A percentile compares a stretch with the other conserved stretches of the same genome.
Evolutionary conservation across 345 rosid genomes (phyloP).

Genomic region (Moricandia arvensis): DNA sequence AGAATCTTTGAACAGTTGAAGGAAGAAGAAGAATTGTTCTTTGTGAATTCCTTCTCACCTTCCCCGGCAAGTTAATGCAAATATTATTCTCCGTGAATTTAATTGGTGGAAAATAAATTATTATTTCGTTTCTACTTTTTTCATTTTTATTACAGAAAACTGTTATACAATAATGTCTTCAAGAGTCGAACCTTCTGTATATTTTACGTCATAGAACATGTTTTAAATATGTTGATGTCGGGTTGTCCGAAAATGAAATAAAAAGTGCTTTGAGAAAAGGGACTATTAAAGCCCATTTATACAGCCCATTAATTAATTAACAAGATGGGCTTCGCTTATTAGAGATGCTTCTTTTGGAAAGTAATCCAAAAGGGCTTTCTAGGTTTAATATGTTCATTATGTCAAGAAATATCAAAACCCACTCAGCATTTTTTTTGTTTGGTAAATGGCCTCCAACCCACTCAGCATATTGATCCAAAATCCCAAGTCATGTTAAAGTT

Average conservation of each 20-base stretch:
- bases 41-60: conserved; percentile 22
- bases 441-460: too few relatives aligned
- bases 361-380: too few relatives aligned
- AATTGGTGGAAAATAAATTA: neutral
- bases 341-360: too few relatives aligned
- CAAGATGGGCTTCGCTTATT: too few relatives aligned
- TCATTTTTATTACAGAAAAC: neutral
- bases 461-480: too few relatives aligned
- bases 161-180: neutral
- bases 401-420: too few relatives aligned
- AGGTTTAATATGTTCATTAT: too few relatives aligned
- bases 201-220: neutral
- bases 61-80: conserved; percentile 24
- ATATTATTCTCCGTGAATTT: neutral
- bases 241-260: neutral
- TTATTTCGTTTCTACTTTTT: neutral
- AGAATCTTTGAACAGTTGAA: conserved; percentile 20
- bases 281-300: too few relatives aligned
- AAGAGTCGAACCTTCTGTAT: neutral
- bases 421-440: too few relatives aligned
- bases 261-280: neutral
- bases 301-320: too few relatives aligned
- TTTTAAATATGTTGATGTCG: neutral
- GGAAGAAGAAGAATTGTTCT: conserved; percentile 4
- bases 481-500: too few relatives aligned